These are phyloP conservation scores for Macrophomina pseudophaseolina DNA, from an alignment of 2,329 filamentous ascomycete species.

Conservation along the genomic window DNA sequence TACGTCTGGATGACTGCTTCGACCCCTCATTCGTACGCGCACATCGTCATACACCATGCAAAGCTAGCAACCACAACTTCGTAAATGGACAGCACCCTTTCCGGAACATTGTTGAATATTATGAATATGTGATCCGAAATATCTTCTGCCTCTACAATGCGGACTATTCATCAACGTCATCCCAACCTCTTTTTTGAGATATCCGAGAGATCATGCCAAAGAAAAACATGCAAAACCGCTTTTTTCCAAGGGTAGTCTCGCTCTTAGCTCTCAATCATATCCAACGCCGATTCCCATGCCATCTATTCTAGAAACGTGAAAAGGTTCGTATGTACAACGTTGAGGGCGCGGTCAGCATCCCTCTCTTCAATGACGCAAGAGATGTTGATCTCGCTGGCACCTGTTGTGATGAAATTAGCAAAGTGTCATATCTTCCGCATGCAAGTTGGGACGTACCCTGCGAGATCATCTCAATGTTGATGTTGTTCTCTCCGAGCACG, in stretches of 20 bases:
- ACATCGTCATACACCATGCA: too few species aligned
- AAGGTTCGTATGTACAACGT: constrained; percentile 93
- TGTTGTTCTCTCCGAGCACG: constrained; percentile 86
- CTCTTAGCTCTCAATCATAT: neutral
- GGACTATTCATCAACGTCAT: neutral
- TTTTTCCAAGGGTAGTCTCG: constrained; percentile 4
- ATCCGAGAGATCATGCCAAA: neutral
- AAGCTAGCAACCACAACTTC: neutral
- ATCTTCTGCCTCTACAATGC: neutral
- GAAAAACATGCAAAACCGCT: constrained; percentile 14
- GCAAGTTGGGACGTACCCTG: constrained; percentile 70
- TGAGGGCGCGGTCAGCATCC: constrained; percentile 91
- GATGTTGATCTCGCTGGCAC: constrained; percentile 98
- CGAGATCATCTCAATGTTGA: constrained; percentile 99
- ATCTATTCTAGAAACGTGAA: constrained; percentile 87
- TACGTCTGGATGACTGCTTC: too few species aligned
- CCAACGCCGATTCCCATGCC: constrained; percentile 16
- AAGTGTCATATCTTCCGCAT: neutral
- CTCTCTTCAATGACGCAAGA: constrained; percentile 94
- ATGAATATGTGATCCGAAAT: constrained; percentile 1
- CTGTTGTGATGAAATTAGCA: constrained; percentile 52
- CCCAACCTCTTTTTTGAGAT: neutral
- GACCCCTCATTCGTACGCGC: too few species aligned
- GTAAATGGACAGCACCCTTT: neutral
- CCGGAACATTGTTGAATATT: neutral